phyloP scores from a whole-genome alignment of 2,329 filamentous ascomycete genomes.

The Cercospora sojina region DNA sequence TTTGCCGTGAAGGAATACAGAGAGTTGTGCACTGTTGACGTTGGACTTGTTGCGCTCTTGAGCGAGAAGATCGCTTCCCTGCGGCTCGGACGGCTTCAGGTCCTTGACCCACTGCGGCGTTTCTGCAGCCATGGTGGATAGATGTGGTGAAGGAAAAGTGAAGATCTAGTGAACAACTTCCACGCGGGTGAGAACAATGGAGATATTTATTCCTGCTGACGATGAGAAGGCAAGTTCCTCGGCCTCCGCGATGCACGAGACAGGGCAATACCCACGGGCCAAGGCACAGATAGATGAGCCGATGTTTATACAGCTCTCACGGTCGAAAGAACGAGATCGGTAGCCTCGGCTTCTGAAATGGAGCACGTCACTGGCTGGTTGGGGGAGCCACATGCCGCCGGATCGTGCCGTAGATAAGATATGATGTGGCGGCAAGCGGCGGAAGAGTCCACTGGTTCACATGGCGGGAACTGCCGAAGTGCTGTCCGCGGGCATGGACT shows the following conservation, averaged over 20 bases:
- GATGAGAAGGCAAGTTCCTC: conserved; percentile 16
- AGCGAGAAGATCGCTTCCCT: conserved; percentile 67
- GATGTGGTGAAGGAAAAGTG: neutral
- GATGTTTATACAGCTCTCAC: conserved; percentile 8
- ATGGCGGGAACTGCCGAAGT: neutral
- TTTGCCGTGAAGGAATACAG: conserved; percentile 67
- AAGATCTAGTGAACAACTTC: neutral
- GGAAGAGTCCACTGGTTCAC: too few species aligned
- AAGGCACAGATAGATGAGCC: conserved; percentile 12
- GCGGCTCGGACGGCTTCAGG: conserved; percentile 64
- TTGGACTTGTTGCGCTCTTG: conserved; percentile 67
- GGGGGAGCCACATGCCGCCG: neutral
- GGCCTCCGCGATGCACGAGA: conserved; percentile 9
- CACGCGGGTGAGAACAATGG: neutral
- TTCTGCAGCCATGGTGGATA: conserved; percentile 32
- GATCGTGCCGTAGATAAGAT: conserved; percentile 14
- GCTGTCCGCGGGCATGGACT: neutral
- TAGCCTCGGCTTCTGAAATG: neutral
- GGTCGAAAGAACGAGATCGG: neutral
- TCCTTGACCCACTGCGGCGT: conserved; percentile 65
- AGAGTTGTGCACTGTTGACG: conserved; percentile 65
- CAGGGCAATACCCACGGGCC: conserved; percentile 5
- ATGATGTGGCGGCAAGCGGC: too few species aligned
- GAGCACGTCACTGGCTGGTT: conserved; percentile 5
- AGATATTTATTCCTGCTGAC: conserved; percentile 11